Evolutionary conservation across 2,329 filamentous ascomycete genomes (phyloP), one percentile per base, ranked within the genome.

Genomic region (Zasmidium citrigriseum): DNA sequence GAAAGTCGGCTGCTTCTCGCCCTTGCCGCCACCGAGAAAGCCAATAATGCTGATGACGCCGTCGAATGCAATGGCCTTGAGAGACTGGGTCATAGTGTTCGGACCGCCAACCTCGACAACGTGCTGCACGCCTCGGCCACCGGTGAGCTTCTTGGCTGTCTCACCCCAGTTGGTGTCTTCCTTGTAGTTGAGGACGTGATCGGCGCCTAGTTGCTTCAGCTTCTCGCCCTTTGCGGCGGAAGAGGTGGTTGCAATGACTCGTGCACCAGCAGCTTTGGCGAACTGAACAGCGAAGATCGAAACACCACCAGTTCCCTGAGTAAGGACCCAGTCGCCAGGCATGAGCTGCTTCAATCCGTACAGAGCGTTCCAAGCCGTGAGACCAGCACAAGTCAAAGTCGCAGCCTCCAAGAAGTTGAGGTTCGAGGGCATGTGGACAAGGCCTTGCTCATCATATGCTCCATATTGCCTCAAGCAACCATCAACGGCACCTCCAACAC

Each of bases 221-320:
- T 70, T 70, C 25, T 80, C 75, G 2, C 73, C 78, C 69, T 86
- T 86, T 2, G 73, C 73, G 0, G 71, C 66, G 0, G 78, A 80
- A 1, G 80, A 83, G 0, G 83, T 86, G 0, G 83, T 86, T 0
- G 83, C 80, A 54, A 86, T 83, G 50, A 86, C 82, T 2, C 68
- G 76, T 0, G 83, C 83, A 34, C 83, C 83, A 0, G 78, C 78
- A 0, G 82, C 81, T 56, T 79, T 78, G 21, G 78, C 79, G 57
- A 81, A 80, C 70, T 82, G 87, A 22, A 89, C 72, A 3, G 82
- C 86, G 58, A 88, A 88, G 59, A 89, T 79, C 61, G 81, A 84
- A 4, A 90, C 87, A 57, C 87, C 87, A 20, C 87, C 87, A 0
- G 86, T 89, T 16, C 87, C 87, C 72, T 89, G 86, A 1, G 86